Evolutionary conservation across 805 yeast species (phyloP).

Genomic region (Tetrapisispora iriomotensis): DNA sequence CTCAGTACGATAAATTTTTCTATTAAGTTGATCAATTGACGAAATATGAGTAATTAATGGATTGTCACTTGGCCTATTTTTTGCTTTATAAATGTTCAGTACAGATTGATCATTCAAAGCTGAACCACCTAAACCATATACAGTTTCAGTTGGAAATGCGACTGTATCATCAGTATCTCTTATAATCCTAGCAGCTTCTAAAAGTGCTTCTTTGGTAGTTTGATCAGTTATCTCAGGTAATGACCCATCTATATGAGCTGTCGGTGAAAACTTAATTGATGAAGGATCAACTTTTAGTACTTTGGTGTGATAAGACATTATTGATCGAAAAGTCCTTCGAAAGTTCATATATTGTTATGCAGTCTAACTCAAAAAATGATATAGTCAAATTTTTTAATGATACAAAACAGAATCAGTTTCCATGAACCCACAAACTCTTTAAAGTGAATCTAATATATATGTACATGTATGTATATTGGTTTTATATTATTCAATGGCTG

Average conservation of each 20-base stretch:
- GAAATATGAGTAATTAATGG: constrained; percentile 89
- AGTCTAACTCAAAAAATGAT: no score
- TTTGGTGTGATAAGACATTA: constrained; percentile 28
- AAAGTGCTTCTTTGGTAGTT: constrained; percentile 41
- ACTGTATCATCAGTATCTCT: constrained; percentile 48
- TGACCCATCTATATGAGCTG: constrained; percentile 30
- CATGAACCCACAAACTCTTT: no score
- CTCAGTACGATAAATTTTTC: constrained; percentile 40
- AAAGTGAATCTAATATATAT: no score
- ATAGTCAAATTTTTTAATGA: no score
- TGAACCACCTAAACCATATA: constrained; percentile 90
- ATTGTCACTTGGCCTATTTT: constrained; percentile 90
- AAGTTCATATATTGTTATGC: not conserved
- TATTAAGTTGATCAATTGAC: constrained; percentile 58
- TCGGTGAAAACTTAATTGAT: constrained; percentile 37
- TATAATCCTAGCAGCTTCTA: constrained; percentile 50
- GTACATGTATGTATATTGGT: no score
- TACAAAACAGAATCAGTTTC: no score
- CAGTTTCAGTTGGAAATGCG: constrained; percentile 96
- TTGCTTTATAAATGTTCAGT: constrained; percentile 68
- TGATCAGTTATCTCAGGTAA: constrained; percentile 41
- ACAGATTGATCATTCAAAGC: constrained; percentile 69
- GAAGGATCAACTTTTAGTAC: constrained; percentile 47
- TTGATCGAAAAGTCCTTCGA: not conserved
- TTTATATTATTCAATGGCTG: no score